These are phyloP conservation scores for Pseudogymnoascus sp. DNA, from an alignment of 2,329 filamentous ascomycete genomes.

Conservation along the genomic window DNA sequence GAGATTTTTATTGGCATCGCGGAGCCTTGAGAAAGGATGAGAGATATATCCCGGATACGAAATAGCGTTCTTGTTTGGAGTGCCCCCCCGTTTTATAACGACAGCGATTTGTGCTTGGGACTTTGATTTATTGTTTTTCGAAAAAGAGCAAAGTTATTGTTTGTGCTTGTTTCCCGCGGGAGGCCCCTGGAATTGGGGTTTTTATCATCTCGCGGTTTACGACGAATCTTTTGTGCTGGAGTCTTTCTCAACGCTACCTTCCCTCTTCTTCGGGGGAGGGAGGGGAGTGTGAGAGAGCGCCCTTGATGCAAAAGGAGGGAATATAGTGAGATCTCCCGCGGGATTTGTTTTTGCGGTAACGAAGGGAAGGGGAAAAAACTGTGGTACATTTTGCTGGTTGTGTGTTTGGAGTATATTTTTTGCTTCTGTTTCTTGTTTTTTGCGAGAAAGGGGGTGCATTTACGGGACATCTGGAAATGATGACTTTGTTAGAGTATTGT, in stretches of 20 bases:
- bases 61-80: background rate
- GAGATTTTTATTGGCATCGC: background rate
- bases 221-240: background rate
- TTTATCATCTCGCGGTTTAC: background rate
- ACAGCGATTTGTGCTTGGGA: conserved; percentile 6
- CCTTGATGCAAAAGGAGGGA: background rate
- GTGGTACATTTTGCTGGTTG: conserved; percentile 2
- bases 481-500: conserved; percentile 7
- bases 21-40: background rate
- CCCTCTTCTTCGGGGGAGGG: background rate
- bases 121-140: background rate
- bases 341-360: background rate
- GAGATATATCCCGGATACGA: background rate
- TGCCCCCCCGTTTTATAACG: background rate
- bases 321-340: background rate
- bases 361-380: background rate
- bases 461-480: conserved; percentile 7
- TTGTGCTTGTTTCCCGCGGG: background rate
- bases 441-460: background rate
- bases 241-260: background rate
- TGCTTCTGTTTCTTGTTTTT: background rate
- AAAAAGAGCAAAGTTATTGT: background rate
- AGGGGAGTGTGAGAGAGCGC: background rate
- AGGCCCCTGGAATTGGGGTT: conserved; percentile 1
- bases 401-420: background rate